A percentile compares a stretch with the other conserved stretches of the same genome.
phyloP scores from a whole-genome alignment of 331 rosid species.

The Acacia concinna region DNA sequence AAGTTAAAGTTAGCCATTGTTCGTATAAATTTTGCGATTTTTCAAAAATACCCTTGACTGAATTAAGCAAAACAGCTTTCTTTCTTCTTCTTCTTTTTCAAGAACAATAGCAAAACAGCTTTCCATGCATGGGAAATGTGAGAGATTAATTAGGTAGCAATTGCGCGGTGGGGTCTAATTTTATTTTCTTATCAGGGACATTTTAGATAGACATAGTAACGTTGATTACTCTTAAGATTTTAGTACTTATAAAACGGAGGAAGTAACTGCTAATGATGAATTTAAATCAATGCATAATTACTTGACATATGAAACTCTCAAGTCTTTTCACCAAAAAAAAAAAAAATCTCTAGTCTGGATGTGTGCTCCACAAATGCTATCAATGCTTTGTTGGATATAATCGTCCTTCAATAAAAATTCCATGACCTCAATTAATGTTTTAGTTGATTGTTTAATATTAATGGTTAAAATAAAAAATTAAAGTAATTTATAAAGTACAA shows the following conservation, averaged over 20 bases:
- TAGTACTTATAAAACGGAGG: neutral
- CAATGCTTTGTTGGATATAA: neutral
- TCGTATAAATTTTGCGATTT: neutral
- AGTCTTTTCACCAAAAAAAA: too few relatives aligned
- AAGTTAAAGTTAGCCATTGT: neutral
- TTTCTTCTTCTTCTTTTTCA: too few relatives aligned
- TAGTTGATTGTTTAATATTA: neutral
- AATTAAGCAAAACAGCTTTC: neutral
- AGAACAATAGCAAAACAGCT: neutral
- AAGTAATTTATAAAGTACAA: neutral
- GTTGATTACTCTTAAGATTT: neutral
- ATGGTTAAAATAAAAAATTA: neutral
- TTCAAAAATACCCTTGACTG: neutral
- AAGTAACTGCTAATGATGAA: neutral
- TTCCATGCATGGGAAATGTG: neutral
- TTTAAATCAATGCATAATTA: too few relatives aligned
- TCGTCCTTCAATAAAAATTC: neutral
- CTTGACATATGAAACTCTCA: too few relatives aligned
- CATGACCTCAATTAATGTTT: neutral
- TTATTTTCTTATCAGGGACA: neutral
- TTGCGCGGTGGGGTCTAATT: neutral
- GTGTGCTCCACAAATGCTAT: neutral
- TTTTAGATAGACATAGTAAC: neutral
- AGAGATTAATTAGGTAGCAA: neutral
- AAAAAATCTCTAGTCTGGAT: neutral